Percentiles rank a stretch among this genome's conserved stretches.
Evolutionary conservation across 495 filamentous ascomycete genomes (phyloP).

Genomic region (Xanthoparmelia taractica): DNA sequence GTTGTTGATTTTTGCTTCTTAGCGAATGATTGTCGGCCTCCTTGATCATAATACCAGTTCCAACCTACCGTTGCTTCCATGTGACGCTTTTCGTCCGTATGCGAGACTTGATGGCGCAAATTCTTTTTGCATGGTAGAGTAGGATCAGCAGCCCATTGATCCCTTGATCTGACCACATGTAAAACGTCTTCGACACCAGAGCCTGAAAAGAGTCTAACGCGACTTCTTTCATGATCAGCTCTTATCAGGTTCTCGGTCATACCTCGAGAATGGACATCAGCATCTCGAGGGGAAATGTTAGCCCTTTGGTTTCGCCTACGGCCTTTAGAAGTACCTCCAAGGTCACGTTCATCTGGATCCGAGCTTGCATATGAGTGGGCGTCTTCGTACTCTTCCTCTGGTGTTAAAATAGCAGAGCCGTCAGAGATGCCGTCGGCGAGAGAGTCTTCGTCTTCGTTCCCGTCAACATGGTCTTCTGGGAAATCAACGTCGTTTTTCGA

Average conservation of each 20-base stretch:
- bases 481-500: slow-evolving; percentile 12
- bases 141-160: slow-evolving; percentile 42
- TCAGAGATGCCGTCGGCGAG: slow-evolving; percentile 23
- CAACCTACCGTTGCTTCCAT: slow-evolving; percentile 43
- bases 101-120: slow-evolving; percentile 38
- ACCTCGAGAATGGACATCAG: slow-evolving; percentile 19
- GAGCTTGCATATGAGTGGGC: slow-evolving; percentile 21
- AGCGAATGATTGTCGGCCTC: slow-evolving; percentile 34
- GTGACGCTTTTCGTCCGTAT: slow-evolving; percentile 35
- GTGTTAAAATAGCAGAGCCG: slow-evolving; percentile 25
- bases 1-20: slow-evolving; percentile 32
- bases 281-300: not conserved
- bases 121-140: slow-evolving; percentile 42
- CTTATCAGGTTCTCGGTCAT: slow-evolving; percentile 11
- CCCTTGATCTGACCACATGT: slow-evolving; percentile 39
- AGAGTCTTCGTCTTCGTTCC: slow-evolving; percentile 17
- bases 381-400: slow-evolving; percentile 24
- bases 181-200: slow-evolving; percentile 42
- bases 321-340: not conserved
- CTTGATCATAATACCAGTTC: slow-evolving; percentile 48
- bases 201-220: slow-evolving; percentile 29
- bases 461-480: slow-evolving; percentile 7
- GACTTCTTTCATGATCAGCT: slow-evolving; percentile 2
- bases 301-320: slow-evolving; percentile 1
- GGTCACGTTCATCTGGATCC: slow-evolving; percentile 1